phyloP scores from a whole-genome alignment of 2,329 filamentous ascomycete species.

The Fusarium vanettenii region DNA sequence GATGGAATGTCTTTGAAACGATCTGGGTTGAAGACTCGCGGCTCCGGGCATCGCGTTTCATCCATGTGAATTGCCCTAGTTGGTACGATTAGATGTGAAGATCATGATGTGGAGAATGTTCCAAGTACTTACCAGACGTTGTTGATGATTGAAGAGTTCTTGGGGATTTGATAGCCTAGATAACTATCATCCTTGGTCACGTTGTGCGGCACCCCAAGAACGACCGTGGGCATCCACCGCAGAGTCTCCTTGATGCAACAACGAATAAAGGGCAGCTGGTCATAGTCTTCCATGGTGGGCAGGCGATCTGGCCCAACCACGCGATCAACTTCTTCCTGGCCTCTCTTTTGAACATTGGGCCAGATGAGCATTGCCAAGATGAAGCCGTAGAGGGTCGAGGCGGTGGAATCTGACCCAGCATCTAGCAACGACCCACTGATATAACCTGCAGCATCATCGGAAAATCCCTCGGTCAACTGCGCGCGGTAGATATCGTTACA shows the following conservation, averaged over 20 bases:
- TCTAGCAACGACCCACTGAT: slow-evolving; percentile 39
- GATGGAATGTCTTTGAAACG: not conserved
- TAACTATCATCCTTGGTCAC: not conserved
- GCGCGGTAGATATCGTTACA: slow-evolving; percentile 28
- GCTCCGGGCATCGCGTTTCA: not conserved
- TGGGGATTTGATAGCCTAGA: not conserved
- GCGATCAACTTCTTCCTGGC: not conserved
- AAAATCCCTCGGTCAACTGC: slow-evolving; percentile 27
- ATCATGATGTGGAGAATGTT: not conserved
- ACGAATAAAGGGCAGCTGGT: not conserved
- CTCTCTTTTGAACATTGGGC: not conserved
- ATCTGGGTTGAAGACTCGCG: not conserved
- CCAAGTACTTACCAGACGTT: not conserved
- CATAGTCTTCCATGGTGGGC: not conserved
- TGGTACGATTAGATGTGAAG: not conserved
- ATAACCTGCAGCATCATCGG: slow-evolving; percentile 34
- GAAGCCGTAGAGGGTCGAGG: slow-evolving; percentile 46
- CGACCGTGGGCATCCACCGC: not conserved
- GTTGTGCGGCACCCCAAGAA: not conserved
- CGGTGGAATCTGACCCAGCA: slow-evolving; percentile 48
- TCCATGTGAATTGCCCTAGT: not conserved
- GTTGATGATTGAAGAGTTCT: not conserved
- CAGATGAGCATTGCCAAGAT: slow-evolving; percentile 58
- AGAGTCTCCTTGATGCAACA: not conserved
- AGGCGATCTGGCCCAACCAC: not conserved